phyloP scores from a whole-genome alignment of 495 filamentous ascomycete species.

The Penicillium silybi region DNA sequence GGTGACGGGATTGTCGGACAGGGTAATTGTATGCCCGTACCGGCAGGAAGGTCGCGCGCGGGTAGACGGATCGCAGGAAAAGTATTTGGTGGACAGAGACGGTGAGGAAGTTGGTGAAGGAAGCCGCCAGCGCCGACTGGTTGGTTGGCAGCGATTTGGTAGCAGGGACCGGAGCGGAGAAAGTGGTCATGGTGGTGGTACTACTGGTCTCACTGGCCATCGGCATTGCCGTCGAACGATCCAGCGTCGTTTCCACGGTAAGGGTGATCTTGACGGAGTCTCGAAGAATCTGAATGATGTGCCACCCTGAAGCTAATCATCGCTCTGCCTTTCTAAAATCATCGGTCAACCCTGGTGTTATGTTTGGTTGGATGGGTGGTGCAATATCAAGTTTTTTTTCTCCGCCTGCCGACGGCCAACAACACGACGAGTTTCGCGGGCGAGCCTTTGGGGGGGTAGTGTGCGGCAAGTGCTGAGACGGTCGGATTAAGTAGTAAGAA shows the following conservation, averaged over 20 bases:
- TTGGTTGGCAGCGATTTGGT: conserved; percentile 43
- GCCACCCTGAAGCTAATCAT: conserved; percentile 51
- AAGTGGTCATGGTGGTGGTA: conserved; percentile 47
- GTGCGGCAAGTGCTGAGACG: conserved; percentile 5
- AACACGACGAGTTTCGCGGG: neutral
- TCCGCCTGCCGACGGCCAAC: conserved; percentile 8
- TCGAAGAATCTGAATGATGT: conserved; percentile 46
- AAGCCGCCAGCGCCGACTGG: conserved; percentile 45
- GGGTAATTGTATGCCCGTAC: conserved; percentile 84
- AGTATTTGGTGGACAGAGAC: conserved; percentile 92
- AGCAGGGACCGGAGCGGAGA: conserved; percentile 42
- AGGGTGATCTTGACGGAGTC: conserved; percentile 38
- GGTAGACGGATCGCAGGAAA: conserved; percentile 82
- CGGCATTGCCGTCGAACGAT: conserved; percentile 43
- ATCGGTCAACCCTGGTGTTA: conserved; percentile 26
- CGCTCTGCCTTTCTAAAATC: conserved; percentile 43
- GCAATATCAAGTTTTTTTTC: conserved; percentile 9
- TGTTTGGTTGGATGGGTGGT: neutral
- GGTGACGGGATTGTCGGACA: conserved; percentile 85
- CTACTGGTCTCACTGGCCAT: conserved; percentile 49
- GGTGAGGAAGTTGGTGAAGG: conserved; percentile 70
- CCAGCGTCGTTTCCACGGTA: conserved; percentile 36
- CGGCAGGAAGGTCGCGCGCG: conserved; percentile 71
- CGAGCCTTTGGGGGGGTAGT: neutral
- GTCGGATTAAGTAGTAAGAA: conserved; percentile 3